Conservation (phyloP, 1,284 basidiomycete genomes). For the Puccinia triticina region DNA sequence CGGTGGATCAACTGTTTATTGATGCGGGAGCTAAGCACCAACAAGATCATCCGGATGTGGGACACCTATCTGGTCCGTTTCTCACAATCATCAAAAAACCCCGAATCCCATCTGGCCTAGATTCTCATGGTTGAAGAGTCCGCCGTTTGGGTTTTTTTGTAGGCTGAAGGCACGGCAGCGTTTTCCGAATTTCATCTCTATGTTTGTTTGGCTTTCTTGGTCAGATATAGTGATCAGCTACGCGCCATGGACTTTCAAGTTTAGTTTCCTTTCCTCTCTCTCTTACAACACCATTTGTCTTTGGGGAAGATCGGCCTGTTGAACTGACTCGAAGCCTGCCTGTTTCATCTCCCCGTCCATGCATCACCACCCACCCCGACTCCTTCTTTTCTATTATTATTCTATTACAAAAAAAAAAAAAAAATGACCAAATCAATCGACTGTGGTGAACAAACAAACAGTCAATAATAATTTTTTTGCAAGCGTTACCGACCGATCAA, state of each 20-base stretch:
- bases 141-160: slow-evolving; percentile 28
- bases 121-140: neutral
- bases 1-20: slow-evolving; percentile 97
- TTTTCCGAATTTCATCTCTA: slow-evolving; percentile 97
- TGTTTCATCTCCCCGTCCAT: no score
- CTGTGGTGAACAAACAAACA: slow-evolving; percentile 58
- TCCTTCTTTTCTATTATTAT: no score
- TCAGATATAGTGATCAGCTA: slow-evolving; percentile 85
- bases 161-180: slow-evolving; percentile 92
- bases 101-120: no score
- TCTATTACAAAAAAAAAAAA: slow-evolving; percentile 2
- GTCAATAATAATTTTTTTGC: slow-evolving; percentile 99
- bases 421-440: slow-evolving; percentile 47
- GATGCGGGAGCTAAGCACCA: slow-evolving; percentile 92
- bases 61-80: slow-evolving; percentile 86
- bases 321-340: no score
- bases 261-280: slow-evolving; percentile 54
- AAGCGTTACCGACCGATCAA: slow-evolving; percentile 88
- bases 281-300: neutral
- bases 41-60: slow-evolving; percentile 97
- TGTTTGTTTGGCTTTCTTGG: slow-evolving; percentile 91
- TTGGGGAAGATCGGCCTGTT: no score
- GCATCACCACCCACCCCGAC: no score
- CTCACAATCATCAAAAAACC: neutral
- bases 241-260: slow-evolving; percentile 96